phyloP scores from a whole-genome alignment of 2,329 filamentous ascomycete genomes.

The Akanthomyces dipterigenus region DNA sequence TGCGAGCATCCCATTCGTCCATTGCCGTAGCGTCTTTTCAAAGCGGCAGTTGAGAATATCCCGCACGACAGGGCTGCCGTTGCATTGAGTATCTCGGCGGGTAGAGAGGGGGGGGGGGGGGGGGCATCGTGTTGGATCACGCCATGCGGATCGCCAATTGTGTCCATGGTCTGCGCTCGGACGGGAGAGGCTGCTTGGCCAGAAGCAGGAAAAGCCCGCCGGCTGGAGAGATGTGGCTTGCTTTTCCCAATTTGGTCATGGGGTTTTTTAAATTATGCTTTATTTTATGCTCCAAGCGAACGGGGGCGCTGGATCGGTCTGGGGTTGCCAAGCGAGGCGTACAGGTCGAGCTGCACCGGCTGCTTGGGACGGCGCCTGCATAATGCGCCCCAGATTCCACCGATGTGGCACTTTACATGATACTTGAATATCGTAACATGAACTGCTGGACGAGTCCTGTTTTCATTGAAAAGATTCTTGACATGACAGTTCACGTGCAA shows the following conservation, averaged over 20 bases:
- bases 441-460: no score
- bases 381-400: not conserved
- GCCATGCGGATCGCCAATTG: conserved; percentile 6
- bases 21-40: not conserved
- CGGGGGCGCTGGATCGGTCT: not conserved
- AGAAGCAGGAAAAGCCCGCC: not conserved
- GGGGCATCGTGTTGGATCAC: not conserved
- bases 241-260: not conserved
- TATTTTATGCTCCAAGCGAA: not conserved
- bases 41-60: not conserved
- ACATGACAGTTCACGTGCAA: not conserved
- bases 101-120: not conserved
- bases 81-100: not conserved
- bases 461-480: no score
- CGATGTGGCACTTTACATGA: not conserved
- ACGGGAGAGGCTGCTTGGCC: not conserved
- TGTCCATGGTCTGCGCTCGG: not conserved
- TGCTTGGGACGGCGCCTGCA: not conserved
- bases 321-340: not conserved
- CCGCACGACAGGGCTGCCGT: not conserved
- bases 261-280: not conserved
- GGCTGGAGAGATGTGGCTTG: not conserved
- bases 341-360: not conserved
- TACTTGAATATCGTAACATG: no score
- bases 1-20: not conserved